Evolutionary conservation across 2,329 filamentous ascomycete species (phyloP), one percentile per base, ranked within the genome.

Genomic region (Stenocarpella maydis): DNA sequence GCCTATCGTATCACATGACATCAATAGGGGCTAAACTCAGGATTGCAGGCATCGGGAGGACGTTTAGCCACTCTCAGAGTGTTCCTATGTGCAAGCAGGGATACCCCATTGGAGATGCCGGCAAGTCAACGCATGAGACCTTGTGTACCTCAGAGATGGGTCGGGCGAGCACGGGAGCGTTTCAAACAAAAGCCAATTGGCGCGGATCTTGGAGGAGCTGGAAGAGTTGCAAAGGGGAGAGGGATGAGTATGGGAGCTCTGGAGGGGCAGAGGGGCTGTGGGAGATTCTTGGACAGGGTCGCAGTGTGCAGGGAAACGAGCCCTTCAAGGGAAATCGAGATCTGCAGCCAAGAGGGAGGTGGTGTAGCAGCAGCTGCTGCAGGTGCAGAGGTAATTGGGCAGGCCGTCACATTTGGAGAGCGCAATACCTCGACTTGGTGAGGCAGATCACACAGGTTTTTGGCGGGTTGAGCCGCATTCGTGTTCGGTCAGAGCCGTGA

Each of bases 291-390:
- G 41, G n/a, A 26, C 21, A 49, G 58, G 28, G 58, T 63, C 31
- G 58, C 43, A 63, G 58, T 26, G 58, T 63, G 8, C 43, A 63
- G 58, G 58, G 58, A 63, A 49, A 63, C 41, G 58, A 49, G 43
- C 58, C 58, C 47, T 24, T 45, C 3, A 34, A 61, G 58, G 43
- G 58, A 63, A 63, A 63, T 49, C 58, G 14, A 63, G 58, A 63
- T 63, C 58, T 63, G 58, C 58, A 63, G 58, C 58, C 58, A 63
- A 63, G 58, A 63, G 58, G 58, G 58, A 49, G 58, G 58, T 63
- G 28, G 28, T 63, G 58, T 49, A 49, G 58, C 28, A 63, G 58
- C 43, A 34, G n/a, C n/a, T n/a, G n/a, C n/a, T n/a, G n/a, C n/a
- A 49, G 41, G 31, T 47, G 58, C 58, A 47, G 58, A 26, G 26